These are phyloP conservation scores for Crithidia brevicula DNA, from an alignment of 208 protist species.

Conservation along the genomic window DNA sequence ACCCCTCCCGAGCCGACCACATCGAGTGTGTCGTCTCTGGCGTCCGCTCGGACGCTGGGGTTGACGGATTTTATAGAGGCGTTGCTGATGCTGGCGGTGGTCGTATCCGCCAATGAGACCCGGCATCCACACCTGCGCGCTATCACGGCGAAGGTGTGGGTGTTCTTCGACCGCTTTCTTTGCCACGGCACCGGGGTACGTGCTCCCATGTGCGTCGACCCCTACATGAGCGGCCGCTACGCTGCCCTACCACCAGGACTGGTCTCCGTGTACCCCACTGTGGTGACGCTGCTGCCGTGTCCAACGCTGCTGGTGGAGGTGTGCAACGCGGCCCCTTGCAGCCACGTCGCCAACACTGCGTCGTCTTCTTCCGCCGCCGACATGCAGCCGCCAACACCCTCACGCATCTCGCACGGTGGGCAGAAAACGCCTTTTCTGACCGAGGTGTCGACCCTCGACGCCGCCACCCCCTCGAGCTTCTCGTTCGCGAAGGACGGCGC, in stretches of 20 bases:
- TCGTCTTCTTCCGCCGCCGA: background rate
- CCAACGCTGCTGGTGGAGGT: slow-evolving; percentile 28
- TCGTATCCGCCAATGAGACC: slow-evolving; percentile 74
- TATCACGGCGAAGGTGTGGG: slow-evolving; percentile 86
- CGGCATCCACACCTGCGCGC: slow-evolving; percentile 55
- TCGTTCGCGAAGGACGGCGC: background rate
- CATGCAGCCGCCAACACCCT: background rate
- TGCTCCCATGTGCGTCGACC: slow-evolving; percentile 33
- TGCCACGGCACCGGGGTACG: slow-evolving; percentile 32
- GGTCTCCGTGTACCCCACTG: slow-evolving; percentile 19
- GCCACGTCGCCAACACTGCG: background rate
- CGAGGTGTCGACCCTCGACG: slow-evolving; percentile 4
- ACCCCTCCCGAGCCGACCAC: background rate
- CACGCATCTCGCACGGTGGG: background rate
- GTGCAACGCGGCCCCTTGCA: slow-evolving; percentile 14
- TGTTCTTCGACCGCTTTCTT: slow-evolving; percentile 68
- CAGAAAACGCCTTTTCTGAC: slow-evolving; percentile 23
- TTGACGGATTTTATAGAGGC: slow-evolving; percentile 82
- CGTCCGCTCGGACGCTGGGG: slow-evolving; percentile 32
- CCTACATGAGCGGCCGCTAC: slow-evolving; percentile 29
- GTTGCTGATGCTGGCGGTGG: slow-evolving; percentile 81
- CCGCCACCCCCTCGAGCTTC: background rate
- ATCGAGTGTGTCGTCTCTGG: background rate
- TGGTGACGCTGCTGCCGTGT: slow-evolving; percentile 20
- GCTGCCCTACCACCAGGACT: slow-evolving; percentile 32